Evolutionary conservation across 129 eudicot species (phyloP).

Genomic region (Centella asiatica): DNA sequence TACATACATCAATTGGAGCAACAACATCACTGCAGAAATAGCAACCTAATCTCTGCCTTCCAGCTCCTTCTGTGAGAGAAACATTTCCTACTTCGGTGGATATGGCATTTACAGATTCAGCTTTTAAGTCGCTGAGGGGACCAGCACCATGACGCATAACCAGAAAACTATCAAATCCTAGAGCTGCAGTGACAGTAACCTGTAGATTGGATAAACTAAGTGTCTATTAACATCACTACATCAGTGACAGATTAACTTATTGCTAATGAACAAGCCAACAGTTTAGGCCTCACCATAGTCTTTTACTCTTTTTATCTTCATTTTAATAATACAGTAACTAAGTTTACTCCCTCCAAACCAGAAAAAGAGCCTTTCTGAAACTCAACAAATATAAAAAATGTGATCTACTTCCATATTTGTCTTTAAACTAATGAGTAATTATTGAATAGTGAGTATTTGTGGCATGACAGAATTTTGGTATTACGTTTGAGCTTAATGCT

Average conservation of each 20-base stretch:
- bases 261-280: background rate
- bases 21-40: constrained; percentile 93
- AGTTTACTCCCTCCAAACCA: too few relatives aligned
- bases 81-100: constrained; percentile 32
- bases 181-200: constrained; percentile 75
- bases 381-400: too few relatives aligned
- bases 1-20: constrained; percentile 84
- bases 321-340: background rate
- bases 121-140: constrained; percentile 36
- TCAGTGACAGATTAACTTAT: background rate
- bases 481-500: too few relatives aligned
- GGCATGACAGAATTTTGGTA: too few relatives aligned
- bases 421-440: too few relatives aligned
- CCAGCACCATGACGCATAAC: constrained; percentile 99
- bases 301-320: too few relatives aligned
- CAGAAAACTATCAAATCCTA: constrained; percentile 93
- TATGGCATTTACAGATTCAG: constrained; percentile 24
- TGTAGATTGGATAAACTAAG: constrained; percentile 19
- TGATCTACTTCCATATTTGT: too few relatives aligned
- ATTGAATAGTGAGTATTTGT: too few relatives aligned
- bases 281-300: too few relatives aligned
- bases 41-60: constrained; percentile 62
- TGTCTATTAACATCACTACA: background rate
- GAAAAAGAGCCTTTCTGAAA: too few relatives aligned
- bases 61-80: constrained; percentile 29